phyloP scores from a whole-genome alignment of 106 monocot genomes.

The Posidonia australis region DNA sequence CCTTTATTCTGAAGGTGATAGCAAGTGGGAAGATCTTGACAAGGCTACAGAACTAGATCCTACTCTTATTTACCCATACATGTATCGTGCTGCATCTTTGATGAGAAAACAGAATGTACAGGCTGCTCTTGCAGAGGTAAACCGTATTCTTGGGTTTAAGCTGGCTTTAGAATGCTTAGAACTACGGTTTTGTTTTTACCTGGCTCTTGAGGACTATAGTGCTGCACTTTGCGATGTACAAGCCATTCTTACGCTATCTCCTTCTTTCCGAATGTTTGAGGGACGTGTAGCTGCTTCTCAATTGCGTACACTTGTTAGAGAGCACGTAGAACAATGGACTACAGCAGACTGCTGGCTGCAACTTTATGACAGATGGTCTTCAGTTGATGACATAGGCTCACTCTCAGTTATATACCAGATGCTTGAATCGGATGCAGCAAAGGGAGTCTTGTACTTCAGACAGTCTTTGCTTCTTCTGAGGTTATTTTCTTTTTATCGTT shows the following conservation, averaged over 20 bases:
- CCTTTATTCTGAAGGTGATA: constrained; percentile 57
- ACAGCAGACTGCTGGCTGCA: constrained; percentile 98
- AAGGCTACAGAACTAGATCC: constrained; percentile 88
- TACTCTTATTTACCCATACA: constrained; percentile 85
- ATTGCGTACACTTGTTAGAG: constrained; percentile 63
- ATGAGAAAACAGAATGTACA: constrained; percentile 73
- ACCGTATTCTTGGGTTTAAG: constrained; percentile 80
- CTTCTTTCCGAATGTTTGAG: constrained; percentile 80
- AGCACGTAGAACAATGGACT: constrained; percentile 85
- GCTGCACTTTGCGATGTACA: constrained; percentile 78
- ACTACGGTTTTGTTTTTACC: constrained; percentile 77
- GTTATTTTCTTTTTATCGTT: constrained; percentile 20
- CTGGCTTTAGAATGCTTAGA: constrained; percentile 82
- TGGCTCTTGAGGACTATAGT: constrained; percentile 73
- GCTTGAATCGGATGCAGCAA: constrained; percentile 74
- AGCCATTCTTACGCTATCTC: constrained; percentile 81
- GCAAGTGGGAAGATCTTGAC: constrained; percentile 61
- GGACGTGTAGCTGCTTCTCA: constrained; percentile 73
- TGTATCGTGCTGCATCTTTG: constrained; percentile 79
- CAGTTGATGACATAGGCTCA: constrained; percentile 97
- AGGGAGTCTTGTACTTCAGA: constrained; percentile 88
- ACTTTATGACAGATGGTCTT: constrained; percentile 94
- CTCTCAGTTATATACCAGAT: constrained; percentile 93
- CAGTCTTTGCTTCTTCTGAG: constrained; percentile 96
- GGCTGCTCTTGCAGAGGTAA: constrained; percentile 71